Evolutionary conservation across 768 basidiomycete genomes (phyloP), one percentile per base, ranked within the genome.

Genomic region (Leccinum disarticulatum): DNA sequence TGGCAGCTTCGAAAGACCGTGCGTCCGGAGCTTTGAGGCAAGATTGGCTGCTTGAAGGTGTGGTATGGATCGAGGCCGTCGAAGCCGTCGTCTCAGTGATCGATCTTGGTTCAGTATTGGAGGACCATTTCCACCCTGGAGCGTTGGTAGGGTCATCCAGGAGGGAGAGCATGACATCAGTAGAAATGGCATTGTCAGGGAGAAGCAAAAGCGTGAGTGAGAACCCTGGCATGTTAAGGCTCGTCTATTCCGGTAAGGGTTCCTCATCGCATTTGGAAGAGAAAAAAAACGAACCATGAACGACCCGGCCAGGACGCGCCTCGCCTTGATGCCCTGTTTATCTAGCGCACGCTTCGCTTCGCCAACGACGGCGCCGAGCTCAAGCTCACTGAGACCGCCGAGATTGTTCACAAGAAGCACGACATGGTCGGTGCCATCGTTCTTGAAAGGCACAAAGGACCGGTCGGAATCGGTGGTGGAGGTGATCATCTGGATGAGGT

Each of bases 181-280:
- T 57, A 6, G 75, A 66, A 7, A 82, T 78, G 1, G 77, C 57
- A 27, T 74, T 52, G 31, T 75, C 68, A 0, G 94, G 90, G 10
- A 96, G 83, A 9, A 92, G 82, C 15, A 95, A 79, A 17, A 94
- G 79, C 1, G 92, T 90, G 60, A 96, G 77, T 15, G 92, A 94
- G 72, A 95, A 91, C 3, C 94, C 94, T 31, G 93, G 91, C 91
- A 95, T 94, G 74, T 93, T 95, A 63, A 96, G 81, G 58, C 89
- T 91, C 25, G 92, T 94, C 93, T 88, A 36, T 66, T 8, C 51
- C 60, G 30, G 35, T 15, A 33, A 62, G 56, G 59, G 31, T 59
- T 43, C 13, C 11, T 31, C 10, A 15, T 25, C 52, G 33, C 28
- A 14, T 19, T 30, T 3, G 4, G 7, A 27, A 2, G 15, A 19